phyloP scores from a whole-genome alignment of 2,329 filamentous ascomycete species.

The Escovopsis sp. region DNA sequence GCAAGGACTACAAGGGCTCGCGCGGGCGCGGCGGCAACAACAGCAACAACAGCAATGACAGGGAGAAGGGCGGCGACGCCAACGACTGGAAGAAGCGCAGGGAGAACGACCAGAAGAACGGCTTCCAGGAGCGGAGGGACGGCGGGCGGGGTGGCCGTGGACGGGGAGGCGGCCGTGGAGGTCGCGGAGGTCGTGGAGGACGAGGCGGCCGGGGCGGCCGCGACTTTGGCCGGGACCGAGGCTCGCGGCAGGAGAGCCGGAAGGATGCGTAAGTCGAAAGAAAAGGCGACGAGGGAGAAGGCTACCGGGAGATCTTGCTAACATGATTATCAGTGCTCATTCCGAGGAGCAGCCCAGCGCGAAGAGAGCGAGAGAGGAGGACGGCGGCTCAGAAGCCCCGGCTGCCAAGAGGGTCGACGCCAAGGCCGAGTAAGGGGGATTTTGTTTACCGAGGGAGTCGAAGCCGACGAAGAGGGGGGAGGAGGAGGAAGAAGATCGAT shows the following conservation, averaged over 20 bases:
- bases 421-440: constrained; percentile 24
- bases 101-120: constrained; percentile 45
- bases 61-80: constrained; percentile 28
- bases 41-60: constrained; percentile 13
- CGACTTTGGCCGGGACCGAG: constrained; percentile 19
- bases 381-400: constrained; percentile 27
- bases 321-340: not conserved
- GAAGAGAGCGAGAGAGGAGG: constrained; percentile 43
- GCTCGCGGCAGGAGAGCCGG: not conserved
- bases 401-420: constrained; percentile 48
- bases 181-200: constrained; percentile 26
- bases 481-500: not conserved
- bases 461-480: not conserved
- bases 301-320: not conserved
- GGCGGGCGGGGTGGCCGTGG: constrained; percentile 20
- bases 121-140: constrained; percentile 36
- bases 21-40: constrained; percentile 24
- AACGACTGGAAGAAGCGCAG: constrained; percentile 52
- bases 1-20: constrained; percentile 25
- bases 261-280: constrained; percentile 10
- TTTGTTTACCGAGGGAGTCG: not conserved
- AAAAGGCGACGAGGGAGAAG: no score
- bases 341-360: constrained; percentile 17
- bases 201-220: constrained; percentile 20
- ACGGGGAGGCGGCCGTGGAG: constrained; percentile 27